Conservation (phyloP, 129 eudicot genomes). For the Erigeron canadensis region DNA sequence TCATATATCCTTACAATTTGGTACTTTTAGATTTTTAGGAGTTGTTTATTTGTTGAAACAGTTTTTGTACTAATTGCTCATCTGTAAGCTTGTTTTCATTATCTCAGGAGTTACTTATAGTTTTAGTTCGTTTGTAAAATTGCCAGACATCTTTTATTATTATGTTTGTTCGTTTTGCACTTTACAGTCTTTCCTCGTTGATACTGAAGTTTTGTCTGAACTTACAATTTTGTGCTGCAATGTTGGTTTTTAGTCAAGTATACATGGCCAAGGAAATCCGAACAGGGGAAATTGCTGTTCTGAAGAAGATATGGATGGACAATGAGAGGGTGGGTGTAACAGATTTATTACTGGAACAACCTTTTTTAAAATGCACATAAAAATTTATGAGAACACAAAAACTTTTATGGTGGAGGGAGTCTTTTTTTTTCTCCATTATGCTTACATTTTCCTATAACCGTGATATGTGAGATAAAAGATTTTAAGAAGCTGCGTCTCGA, state of each 20-base stretch:
- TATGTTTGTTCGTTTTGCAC: neutral
- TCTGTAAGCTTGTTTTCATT: no score
- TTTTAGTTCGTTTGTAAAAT: neutral
- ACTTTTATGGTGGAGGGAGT: neutral
- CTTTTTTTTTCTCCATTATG: conserved; percentile 4
- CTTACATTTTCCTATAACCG: conserved; percentile 87
- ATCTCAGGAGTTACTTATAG: neutral
- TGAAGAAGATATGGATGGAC: conserved; percentile 92
- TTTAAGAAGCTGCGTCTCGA: conserved; percentile 88
- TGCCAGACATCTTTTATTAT: neutral
- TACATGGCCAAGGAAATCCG: conserved; percentile 84
- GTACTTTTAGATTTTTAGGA: neutral
- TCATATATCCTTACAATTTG: neutral
- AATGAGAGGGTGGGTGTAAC: conserved; percentile 93
- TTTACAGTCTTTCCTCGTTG: neutral
- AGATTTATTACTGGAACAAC: conserved; percentile 1
- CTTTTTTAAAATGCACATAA: neutral
- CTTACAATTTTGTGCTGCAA: conserved; percentile 6
- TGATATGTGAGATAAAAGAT: conserved; percentile 84
- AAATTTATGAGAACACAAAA: neutral
- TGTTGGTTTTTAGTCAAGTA: conserved; percentile 64
- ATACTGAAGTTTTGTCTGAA: no score
- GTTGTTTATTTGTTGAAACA: conserved; percentile 8
- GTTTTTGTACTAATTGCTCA: conserved; percentile 13
- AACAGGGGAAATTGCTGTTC: conserved; percentile 89